phyloP scores from a whole-genome alignment of 768 basidiomycete species.

The Phanerodontia chrysosporium region DNA sequence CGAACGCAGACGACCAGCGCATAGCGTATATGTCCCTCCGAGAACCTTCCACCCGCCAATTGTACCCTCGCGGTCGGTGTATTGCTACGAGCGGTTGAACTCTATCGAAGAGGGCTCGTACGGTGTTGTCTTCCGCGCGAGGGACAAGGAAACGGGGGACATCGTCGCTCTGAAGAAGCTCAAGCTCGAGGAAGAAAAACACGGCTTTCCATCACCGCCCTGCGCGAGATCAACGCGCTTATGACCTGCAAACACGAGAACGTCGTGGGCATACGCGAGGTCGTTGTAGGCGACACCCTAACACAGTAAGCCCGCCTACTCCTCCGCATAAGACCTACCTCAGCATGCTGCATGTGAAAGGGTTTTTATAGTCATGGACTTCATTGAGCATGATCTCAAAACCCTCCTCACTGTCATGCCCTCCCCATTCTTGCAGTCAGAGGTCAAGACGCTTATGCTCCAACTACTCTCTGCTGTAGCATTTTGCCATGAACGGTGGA shows the following conservation, averaged over 20 bases:
- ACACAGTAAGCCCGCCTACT: constrained; percentile 80
- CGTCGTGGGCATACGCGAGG: constrained; percentile 94
- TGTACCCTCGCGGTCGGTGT: constrained; percentile 86
- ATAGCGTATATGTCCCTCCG: constrained; percentile 73
- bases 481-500: constrained; percentile 96
- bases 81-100: constrained; percentile 90
- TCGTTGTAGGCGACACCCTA: constrained; percentile 96
- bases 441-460: constrained; percentile 94
- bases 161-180: constrained; percentile 97
- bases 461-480: constrained; percentile 91
- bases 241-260: constrained; percentile 95
- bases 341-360: constrained; percentile 37
- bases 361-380: constrained; percentile 99
- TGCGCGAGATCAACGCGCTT: constrained; percentile 93
- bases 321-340: constrained; percentile 1
- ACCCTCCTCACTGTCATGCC: constrained; percentile 94
- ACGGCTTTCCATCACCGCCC: constrained; percentile 95
- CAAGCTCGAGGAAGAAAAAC: constrained; percentile 97
- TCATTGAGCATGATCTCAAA: constrained; percentile 99
- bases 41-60: constrained; percentile 77
- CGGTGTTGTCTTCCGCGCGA: constrained; percentile 94
- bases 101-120: constrained; percentile 99
- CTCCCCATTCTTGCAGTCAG: constrained; percentile 92
- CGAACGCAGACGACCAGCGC: constrained; percentile 23
- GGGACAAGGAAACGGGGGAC: constrained; percentile 90